Evolutionary conservation across 2,329 filamentous ascomycete species (phyloP), one percentile per base, ranked within the genome.

Genomic region (Ilyonectria mors-panacis): DNA sequence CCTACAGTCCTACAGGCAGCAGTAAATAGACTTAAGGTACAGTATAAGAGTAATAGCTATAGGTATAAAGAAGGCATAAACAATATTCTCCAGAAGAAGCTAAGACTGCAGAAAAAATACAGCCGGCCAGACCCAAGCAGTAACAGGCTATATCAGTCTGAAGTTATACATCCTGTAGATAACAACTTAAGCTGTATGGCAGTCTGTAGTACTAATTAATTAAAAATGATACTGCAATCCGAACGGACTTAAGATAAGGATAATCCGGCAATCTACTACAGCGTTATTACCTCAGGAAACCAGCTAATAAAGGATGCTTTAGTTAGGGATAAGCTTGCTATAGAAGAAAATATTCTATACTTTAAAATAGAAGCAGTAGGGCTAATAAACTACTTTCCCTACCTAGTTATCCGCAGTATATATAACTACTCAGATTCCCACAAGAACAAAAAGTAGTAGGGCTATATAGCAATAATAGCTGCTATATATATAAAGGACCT

Each of bases 121-220:
- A n/a, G 23, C 3, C 63, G 58, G 9, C 70, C 70, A 17, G 2
- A 13, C 19, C 35, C 35, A 39, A 1, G 26, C 0, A 68, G 21
- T 15, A 64, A 72, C 44, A 61, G 33, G n/a, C 57, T 73, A 0
- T 73, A 70, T 12, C 45, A 37, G n/a, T 48, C 55, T 2, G 7
- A 15, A 8, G 6, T 69, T 17, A 33, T 67, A 1, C 70, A 73
- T 39, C 39, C 62, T 10, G 39, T 1, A 23, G 42, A 45, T 28
- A 10, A 17, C 39, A 10, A 26, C 19, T 47, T 42, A 2, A 48
- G 7, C 8, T 55, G 21, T 15, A 5, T 13, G 6, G 10, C 10
- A 37, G 35, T 1, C 35, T 37, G 35, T 37, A 15, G 35, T 13
- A 5, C 6, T 37, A 15, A 37, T 37, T 4, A 4, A 13, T 37